Evolutionary conservation across 2,329 filamentous ascomycete genomes (phyloP).

Genomic region (Intubia oerlemansii): DNA sequence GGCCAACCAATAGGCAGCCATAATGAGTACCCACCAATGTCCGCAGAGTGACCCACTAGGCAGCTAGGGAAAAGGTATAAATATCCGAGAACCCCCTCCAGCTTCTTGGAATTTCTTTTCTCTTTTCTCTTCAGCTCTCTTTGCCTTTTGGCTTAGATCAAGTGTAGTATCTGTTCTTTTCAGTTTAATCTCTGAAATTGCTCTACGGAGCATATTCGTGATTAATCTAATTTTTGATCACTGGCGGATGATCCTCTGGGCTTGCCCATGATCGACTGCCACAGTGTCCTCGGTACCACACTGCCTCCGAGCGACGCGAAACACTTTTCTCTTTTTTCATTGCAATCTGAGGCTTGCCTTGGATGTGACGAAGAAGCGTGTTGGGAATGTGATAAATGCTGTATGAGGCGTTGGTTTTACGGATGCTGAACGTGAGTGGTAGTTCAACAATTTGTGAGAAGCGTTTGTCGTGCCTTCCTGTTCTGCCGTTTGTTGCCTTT

Average conservation of each 20-base stretch:
- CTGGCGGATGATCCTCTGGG: slow-evolving; percentile 36
- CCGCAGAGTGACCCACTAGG: too few species aligned
- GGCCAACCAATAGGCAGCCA: too few species aligned
- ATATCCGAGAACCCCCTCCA: too few species aligned
- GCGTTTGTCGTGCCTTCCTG: too few species aligned
- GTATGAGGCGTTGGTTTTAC: too few species aligned
- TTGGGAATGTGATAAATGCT: too few species aligned
- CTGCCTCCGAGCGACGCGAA: slow-evolving; percentile 54
- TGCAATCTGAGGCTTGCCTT: slow-evolving; percentile 27
- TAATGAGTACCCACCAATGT: too few species aligned
- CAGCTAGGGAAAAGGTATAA: too few species aligned
- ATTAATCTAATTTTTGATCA: slow-evolving; percentile 67
- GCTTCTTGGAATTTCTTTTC: slow-evolving; percentile 11
- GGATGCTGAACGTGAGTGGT: too few species aligned
- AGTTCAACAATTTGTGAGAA: too few species aligned
- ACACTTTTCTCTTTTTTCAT: slow-evolving; percentile 25
- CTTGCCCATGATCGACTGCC: slow-evolving; percentile 43
- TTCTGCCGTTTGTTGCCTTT: too few species aligned
- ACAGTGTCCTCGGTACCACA: slow-evolving; percentile 62
- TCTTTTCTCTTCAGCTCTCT: slow-evolving; percentile 32
- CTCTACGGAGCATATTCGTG: slow-evolving; percentile 48
- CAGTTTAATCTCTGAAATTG: slow-evolving; percentile 90
- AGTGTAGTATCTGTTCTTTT: slow-evolving; percentile 95
- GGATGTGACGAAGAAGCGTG: slow-evolving; percentile 40
- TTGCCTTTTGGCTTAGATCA: slow-evolving; percentile 61